A percentile compares a stretch with the other conserved stretches of the same genome.
Conservation (phyloP, 1,284 basidiomycete genomes). For the Ustilago vetiveriae region DNA sequence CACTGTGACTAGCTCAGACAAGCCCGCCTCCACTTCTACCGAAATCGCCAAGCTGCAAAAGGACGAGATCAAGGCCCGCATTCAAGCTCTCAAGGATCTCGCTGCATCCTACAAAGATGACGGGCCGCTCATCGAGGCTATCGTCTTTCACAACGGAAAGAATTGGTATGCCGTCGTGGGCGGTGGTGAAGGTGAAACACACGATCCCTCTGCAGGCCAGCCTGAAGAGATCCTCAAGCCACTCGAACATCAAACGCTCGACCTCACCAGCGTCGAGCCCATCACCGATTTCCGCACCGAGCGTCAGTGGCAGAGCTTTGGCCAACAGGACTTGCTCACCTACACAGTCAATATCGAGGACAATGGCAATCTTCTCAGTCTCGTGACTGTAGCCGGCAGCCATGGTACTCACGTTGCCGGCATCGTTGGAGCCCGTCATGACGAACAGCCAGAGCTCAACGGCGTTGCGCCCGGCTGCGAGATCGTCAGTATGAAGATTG, state of each 20-base stretch:
- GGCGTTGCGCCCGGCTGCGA: constrained; percentile 66
- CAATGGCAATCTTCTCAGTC: constrained; percentile 56
- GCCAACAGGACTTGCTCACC: constrained; percentile 64
- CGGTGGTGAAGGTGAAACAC: constrained; percentile 65
- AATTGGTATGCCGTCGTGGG: constrained; percentile 66
- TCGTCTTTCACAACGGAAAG: constrained; percentile 66
- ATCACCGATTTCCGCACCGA: constrained; percentile 66
- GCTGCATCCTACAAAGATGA: constrained; percentile 59
- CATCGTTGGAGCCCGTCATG: constrained; percentile 64
- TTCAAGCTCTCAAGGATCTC: constrained; percentile 64
- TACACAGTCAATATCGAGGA: constrained; percentile 66
- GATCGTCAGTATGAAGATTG: constrained; percentile 65
- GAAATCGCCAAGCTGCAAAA: constrained; percentile 43
- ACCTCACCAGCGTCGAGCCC: constrained; percentile 51
- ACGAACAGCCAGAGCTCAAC: constrained; percentile 60
- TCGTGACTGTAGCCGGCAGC: constrained; percentile 64
- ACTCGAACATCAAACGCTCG: constrained; percentile 45
- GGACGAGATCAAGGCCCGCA: constrained; percentile 61
- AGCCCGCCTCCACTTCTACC: constrained; percentile 7
- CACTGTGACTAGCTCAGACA: constrained; percentile 10
- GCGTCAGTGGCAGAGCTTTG: constrained; percentile 64
- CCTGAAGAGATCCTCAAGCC: constrained; percentile 39
- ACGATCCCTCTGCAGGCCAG: constrained; percentile 54
- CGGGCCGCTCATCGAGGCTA: constrained; percentile 65
- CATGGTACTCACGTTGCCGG: constrained; percentile 68